Percentiles rank a stretch among this genome's conserved stretches.
These are phyloP conservation scores for Pilaira anomala DNA, from an alignment of 192 early-diverging fungal species.

Conservation along the genomic window DNA sequence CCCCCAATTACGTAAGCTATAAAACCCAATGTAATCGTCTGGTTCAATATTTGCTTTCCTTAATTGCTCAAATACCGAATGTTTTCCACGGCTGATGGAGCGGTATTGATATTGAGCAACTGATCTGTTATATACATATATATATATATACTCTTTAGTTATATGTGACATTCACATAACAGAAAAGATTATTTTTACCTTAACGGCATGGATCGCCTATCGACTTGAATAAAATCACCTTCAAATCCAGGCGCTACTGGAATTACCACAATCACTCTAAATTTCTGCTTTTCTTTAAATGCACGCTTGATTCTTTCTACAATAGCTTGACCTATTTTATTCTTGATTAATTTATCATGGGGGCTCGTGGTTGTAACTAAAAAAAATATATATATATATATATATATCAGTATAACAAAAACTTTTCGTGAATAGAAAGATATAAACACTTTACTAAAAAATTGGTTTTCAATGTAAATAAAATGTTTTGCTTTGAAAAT, in stretches of 20 bases:
- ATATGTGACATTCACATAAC: background rate
- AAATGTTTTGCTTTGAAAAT: conserved; percentile 80
- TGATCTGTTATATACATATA: conserved; percentile 32
- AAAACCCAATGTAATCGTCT: conserved; percentile 71
- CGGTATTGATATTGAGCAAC: conserved; percentile 80
- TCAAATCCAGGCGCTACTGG: conserved; percentile 83
- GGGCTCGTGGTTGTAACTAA: conserved; percentile 49
- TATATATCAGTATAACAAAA: too few relatives aligned
- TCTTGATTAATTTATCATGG: conserved; percentile 42
- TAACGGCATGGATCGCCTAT: conserved; percentile 23
- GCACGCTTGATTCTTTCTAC: conserved; percentile 74
- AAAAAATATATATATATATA: background rate
- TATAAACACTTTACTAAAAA: conserved; percentile 63
- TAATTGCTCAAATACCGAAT: conserved; percentile 60
- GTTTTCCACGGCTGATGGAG: conserved; percentile 71
- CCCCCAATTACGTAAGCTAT: conserved; percentile 70
- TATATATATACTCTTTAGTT: background rate
- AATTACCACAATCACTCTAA: conserved; percentile 76
- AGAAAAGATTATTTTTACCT: conserved; percentile 22
- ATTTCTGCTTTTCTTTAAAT: conserved; percentile 59
- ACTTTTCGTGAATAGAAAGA: too few relatives aligned
- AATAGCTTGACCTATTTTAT: conserved; percentile 53
- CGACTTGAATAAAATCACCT: conserved; percentile 63
- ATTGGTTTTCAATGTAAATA: conserved; percentile 96
- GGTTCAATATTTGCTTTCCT: conserved; percentile 52